These are phyloP conservation scores for Solanum pimpinellifolium DNA, from an alignment of 257 asterid species.

Conservation along the genomic window DNA sequence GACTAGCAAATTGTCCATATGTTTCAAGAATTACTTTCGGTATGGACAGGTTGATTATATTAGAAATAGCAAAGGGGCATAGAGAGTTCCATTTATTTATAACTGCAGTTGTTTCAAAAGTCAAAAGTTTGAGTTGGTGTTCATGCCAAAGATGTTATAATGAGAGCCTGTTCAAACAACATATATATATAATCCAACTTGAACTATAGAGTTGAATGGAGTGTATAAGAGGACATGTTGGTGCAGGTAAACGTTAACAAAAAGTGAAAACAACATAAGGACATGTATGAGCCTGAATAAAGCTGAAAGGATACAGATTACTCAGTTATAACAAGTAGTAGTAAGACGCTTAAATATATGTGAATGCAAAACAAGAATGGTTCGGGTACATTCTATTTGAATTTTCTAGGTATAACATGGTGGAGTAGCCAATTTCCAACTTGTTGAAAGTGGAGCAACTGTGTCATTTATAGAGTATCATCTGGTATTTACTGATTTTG, in stretches of 20 bases:
- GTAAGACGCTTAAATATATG: not conserved
- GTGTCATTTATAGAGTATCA: not conserved
- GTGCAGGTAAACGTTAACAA: not conserved
- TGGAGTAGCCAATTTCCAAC: not conserved
- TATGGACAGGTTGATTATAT: not conserved
- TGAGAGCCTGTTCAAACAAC: not conserved
- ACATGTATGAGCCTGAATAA: not conserved
- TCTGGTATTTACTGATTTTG: not conserved
- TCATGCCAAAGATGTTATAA: not conserved
- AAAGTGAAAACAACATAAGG: not conserved
- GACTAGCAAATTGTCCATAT: not conserved
- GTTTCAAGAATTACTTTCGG: not conserved
- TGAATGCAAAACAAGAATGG: not conserved
- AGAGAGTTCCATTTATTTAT: not conserved
- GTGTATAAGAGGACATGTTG: not conserved
- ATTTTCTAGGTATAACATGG: not conserved
- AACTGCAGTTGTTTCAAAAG: not conserved
- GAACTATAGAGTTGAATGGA: not conserved
- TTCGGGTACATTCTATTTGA: not conserved
- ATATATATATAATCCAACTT: not conserved
- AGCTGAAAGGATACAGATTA: not conserved
- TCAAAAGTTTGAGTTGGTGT: not conserved
- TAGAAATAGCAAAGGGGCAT: not conserved
- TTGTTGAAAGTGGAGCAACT: not conserved
- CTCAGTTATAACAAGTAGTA: not conserved